Percentiles rank a stretch among this genome's conserved stretches.
Conservation (phyloP, 2,329 filamentous ascomycete genomes). For the Cladophialophora carrionii region DNA sequence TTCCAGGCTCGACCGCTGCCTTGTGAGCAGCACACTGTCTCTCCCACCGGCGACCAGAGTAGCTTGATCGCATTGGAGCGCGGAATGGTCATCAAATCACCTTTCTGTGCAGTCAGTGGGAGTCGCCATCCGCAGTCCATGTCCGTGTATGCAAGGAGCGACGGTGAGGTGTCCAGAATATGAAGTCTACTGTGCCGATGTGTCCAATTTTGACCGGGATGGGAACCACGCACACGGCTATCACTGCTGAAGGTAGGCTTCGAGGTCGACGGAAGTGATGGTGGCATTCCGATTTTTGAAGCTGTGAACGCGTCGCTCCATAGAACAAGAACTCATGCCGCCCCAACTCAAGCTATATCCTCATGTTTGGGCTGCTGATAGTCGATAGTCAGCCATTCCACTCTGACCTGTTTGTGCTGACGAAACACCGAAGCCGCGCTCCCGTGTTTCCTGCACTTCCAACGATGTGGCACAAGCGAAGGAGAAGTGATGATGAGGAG, state of each 20-base stretch:
- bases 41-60: too few relatives aligned
- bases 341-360: background rate
- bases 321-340: background rate
- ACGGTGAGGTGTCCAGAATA: background rate
- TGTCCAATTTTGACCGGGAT: background rate
- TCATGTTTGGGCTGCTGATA: background rate
- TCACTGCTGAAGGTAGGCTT: background rate
- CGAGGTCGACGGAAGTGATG: background rate
- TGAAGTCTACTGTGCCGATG: background rate
- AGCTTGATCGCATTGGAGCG: background rate
- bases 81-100: background rate
- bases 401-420: background rate
- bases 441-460: too few relatives aligned
- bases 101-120: background rate
- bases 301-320: background rate
- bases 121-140: background rate
- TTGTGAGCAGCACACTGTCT: background rate
- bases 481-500: too few relatives aligned
- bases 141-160: background rate
- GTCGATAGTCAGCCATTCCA: background rate
- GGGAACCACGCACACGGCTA: background rate
- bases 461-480: background rate
- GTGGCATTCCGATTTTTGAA: background rate
- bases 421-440: background rate
- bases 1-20: background rate